These are phyloP conservation scores for Medicago lupulina DNA, from an alignment of 306 rosid species.

Conservation along the genomic window DNA sequence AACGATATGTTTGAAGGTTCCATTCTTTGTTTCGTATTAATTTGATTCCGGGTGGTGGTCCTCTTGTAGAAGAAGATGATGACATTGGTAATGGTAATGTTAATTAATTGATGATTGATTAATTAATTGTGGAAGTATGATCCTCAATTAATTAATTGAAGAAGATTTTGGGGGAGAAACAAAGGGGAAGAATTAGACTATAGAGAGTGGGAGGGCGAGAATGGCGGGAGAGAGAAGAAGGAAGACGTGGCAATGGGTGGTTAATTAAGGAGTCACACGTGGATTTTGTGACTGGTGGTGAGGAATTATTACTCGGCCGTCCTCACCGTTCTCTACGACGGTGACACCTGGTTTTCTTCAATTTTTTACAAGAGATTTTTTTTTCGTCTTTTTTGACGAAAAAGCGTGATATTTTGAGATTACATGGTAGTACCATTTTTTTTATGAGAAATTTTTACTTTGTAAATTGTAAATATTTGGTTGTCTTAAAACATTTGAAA, in stretches of 20 bases:
- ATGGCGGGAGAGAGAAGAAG: conserved; percentile 46
- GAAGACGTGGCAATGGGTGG: conserved; percentile 39
- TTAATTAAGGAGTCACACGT: conserved; percentile 40
- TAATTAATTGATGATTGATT: neutral
- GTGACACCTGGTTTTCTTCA: conserved; percentile 16
- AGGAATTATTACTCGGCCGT: conserved; percentile 15
- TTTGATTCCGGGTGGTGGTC: conserved; percentile 69
- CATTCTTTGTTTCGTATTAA: conserved; percentile 61
- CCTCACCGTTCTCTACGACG: conserved; percentile 29
- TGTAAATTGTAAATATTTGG: too few relatives aligned
- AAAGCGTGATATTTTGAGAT: too few relatives aligned
- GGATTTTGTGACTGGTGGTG: conserved; percentile 40
- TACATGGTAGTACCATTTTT: too few relatives aligned
- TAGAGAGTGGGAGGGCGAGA: conserved; percentile 46
- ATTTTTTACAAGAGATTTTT: too few relatives aligned
- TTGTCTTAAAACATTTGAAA: too few relatives aligned
- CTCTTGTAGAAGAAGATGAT: conserved; percentile 8
- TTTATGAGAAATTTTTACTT: too few relatives aligned
- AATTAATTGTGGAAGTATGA: neutral
- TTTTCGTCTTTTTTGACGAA: too few relatives aligned
- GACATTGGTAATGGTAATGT: conserved; percentile 4
- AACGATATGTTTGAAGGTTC: conserved; percentile 61
- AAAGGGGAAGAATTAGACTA: neutral
- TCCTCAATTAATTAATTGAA: too few relatives aligned
- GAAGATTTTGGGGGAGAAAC: neutral